Conservation (phyloP, 768 basidiomycete species). For the Cystofilobasidium macerans region DNA sequence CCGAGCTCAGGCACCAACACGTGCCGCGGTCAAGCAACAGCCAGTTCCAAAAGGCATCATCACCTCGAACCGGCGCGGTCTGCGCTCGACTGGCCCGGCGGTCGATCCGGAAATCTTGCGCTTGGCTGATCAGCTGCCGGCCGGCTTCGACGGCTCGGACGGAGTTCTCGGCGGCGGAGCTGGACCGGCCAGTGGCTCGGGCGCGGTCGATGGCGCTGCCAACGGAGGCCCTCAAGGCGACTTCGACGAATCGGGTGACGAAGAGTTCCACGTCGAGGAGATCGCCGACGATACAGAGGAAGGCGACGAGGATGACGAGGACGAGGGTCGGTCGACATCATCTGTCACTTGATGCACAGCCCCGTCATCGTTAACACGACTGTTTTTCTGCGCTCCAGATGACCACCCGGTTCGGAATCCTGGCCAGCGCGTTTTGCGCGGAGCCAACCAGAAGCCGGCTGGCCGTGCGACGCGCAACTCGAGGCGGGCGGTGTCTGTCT, state of each 20-base stretch:
- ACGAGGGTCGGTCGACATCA: neutral
- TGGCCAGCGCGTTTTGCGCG: neutral
- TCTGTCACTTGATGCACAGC: neutral
- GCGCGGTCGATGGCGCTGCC: no score
- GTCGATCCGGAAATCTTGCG: neutral
- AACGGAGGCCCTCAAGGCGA: neutral
- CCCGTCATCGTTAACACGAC: no score
- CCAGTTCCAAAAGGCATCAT: neutral
- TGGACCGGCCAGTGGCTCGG: no score
- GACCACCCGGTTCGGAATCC: neutral
- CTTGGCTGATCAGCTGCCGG: neutral
- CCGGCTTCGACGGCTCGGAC: constrained; percentile 4
- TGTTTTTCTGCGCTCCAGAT: neutral
- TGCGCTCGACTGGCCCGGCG: neutral
- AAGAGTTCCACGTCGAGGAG: neutral
- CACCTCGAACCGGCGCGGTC: neutral
- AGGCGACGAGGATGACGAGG: constrained; percentile 12
- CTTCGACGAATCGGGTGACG: neutral
- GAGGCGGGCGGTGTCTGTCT: neutral
- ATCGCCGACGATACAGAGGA: neutral
- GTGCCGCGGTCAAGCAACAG: neutral
- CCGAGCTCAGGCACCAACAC: neutral
- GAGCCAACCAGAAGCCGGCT: neutral
- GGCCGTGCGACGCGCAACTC: constrained; percentile 14
- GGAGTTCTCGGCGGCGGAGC: neutral